Evolutionary conservation across 192 early-diverging fungal species (phyloP), one percentile per base, ranked within the genome.

Genomic region (Rhizophagus clarus): DNA sequence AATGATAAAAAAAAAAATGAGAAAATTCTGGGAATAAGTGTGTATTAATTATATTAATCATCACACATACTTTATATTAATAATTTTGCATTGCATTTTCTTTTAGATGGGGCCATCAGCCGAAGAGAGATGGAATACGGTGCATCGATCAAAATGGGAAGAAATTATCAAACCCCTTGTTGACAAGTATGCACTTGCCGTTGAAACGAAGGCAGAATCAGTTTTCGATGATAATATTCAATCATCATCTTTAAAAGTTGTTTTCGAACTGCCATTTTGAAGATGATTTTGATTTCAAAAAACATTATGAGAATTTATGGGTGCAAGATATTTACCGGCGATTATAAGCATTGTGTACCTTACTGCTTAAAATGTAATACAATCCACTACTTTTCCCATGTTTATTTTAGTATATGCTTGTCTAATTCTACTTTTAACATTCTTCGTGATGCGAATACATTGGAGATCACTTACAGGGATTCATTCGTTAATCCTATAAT

Each of bases 81-180:
- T 78, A 71, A 79, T 34, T 5, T 61, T 79, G 11, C 66, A 37
- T 4, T n/a, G n/a, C n/a, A 70, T 51, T 47, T 69, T 79, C 45
- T 70, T 78, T 79, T 71, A 70, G 77, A 70, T 70, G 47, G 66
- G 71, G 28, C 77, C 77, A 70, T 70, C 77, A 22, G 67, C 77
- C 28, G 66, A 79, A 79, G 64, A 79, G 49, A 79, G 24, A 26
- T 32, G 31, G 51, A 79, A 79, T 79, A 79, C 77, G 51, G 10
- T 71, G 31, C 67, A 47, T 14, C 47, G n/a, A 60, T 61, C 67
- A 31, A 78, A 34, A 34, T 78, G 76, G 76, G 64, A 77, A 77
- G 28, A 70, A 2, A 77, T 42, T 32, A 77, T 77, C 11, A 77
- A 67, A 12, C 77, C 77, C 40, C 32, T 79, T 8, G 24, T 71